These are phyloP conservation scores for Lyophyllum shimeji DNA, from an alignment of 768 basidiomycete genomes.

Conservation along the genomic window DNA sequence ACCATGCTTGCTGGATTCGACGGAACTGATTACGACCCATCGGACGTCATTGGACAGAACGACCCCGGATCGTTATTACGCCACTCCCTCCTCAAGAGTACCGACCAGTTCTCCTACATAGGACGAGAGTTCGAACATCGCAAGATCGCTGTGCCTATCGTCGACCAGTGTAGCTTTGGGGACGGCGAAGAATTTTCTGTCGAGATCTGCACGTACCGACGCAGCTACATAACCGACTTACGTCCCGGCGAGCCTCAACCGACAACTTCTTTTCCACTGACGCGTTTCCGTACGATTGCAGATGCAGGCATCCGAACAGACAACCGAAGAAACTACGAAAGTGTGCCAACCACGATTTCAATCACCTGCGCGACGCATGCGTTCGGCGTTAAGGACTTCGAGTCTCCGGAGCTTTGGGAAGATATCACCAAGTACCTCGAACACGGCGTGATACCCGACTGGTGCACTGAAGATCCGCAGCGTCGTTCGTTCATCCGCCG, in stretches of 20 bases:
- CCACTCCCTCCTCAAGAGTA: not conserved
- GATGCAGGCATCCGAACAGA: not conserved
- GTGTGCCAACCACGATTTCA: not conserved
- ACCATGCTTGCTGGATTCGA: not conserved
- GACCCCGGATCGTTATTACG: not conserved
- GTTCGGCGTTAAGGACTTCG: slow-evolving; percentile 13
- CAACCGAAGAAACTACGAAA: not conserved
- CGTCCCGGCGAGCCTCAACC: not conserved
- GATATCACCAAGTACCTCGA: slow-evolving; percentile 19
- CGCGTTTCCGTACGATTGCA: no score
- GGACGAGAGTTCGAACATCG: not conserved
- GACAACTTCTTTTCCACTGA: not conserved
- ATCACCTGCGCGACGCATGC: slow-evolving; percentile 1
- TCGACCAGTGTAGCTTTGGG: not conserved
- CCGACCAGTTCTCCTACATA: not conserved
- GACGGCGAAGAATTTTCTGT: not conserved
- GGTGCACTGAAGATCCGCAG: not conserved
- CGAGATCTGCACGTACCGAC: not conserved
- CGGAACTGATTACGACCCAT: not conserved
- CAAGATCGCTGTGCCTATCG: not conserved
- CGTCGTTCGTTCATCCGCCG: not conserved
- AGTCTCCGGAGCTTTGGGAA: slow-evolving; percentile 8
- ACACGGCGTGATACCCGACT: not conserved
- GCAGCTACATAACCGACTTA: not conserved
- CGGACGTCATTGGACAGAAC: not conserved